These are phyloP conservation scores for Eucalyptus sp. DNA, from an alignment of 345 rosid species.

Conservation along the genomic window DNA sequence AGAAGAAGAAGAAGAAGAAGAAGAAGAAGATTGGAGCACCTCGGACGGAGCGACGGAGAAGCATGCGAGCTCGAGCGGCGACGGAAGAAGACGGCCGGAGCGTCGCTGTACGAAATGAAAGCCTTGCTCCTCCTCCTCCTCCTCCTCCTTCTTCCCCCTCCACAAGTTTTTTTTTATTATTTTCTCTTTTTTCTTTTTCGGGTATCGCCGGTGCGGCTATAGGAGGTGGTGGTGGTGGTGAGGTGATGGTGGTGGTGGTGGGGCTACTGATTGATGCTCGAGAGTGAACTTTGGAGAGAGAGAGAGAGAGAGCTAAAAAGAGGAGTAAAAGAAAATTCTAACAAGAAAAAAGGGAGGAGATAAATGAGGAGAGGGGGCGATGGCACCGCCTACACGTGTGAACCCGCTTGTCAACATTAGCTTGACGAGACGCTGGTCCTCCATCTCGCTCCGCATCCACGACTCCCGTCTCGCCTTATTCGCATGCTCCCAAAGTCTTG, in stretches of 20 bases:
- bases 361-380: background rate
- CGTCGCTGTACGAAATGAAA: background rate
- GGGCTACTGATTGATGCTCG: background rate
- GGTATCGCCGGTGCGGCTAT: background rate
- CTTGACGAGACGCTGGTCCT: background rate
- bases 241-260: background rate
- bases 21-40: background rate
- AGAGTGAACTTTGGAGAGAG: background rate
- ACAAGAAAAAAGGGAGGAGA: background rate
- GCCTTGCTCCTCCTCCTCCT: background rate
- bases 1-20: background rate
- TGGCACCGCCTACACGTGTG: background rate
- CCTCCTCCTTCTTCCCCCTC: background rate
- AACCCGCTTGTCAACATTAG: background rate
- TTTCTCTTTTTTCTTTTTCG: rapidly evolving
- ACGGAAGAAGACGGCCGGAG: background rate
- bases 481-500: no score
- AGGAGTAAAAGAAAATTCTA: background rate
- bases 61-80: background rate
- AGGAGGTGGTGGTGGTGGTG: background rate
- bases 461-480: background rate
- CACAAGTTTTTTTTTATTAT: background rate
- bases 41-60: background rate
- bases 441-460: background rate
- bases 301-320: background rate